Base-by-base conservation (phyloP, 2,329 filamentous ascomycete species). In the Thyridium curvatum region DNA sequence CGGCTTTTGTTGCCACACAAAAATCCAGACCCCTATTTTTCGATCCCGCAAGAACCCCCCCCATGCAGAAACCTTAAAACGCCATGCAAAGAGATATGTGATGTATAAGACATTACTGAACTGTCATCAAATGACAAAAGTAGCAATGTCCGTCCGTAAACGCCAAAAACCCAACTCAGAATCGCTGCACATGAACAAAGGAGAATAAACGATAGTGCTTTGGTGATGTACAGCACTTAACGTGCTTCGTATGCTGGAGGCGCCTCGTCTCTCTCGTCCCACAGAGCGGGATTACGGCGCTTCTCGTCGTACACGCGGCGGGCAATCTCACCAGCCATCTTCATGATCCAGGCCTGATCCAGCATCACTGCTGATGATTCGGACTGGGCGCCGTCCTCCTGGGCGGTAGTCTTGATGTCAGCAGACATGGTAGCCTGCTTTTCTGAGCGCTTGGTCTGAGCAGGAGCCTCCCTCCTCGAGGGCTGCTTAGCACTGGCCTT, bases 301-400 rank as follows among this genome's bases (percentile, higher is more conserved):
- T 95, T 93, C 64, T 95, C 86, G 50, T 95, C 86, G 48, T 91
- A 86, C 47, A 94, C 88, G 40, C 87, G 84, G 37, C 82, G 72
- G 29, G 89, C 88, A 52, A 97, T 91, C 61, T 97, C 93, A 46
- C 82, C 83, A 5, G 91, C 90, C 78, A 98, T 93, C 68, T 95
- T 93, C 67, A 84, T 80, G 64, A 93, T 84, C 85, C 86, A 93
- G 3, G 86, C 86, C 59, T 88, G 83, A 56, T 89, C 84, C 18
- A 87, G 67, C 35, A 88, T 86, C 18, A 73, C 69, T 0, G 74
- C 74, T 12, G 72, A 69, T 5, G 65, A 68, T 26, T 77, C 73
- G 1, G 70, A 72, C 47, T 54, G 52, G 43, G 57, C 54, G 52
- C 51, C 48, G 8, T 26, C 42, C 40, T 17, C 46, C 41, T 56